A percentile compares a stretch with the other conserved stretches of the same genome.
These are phyloP conservation scores for Rhypophila decipiens DNA, from an alignment of 495 filamentous ascomycete species.

Conservation along the genomic window DNA sequence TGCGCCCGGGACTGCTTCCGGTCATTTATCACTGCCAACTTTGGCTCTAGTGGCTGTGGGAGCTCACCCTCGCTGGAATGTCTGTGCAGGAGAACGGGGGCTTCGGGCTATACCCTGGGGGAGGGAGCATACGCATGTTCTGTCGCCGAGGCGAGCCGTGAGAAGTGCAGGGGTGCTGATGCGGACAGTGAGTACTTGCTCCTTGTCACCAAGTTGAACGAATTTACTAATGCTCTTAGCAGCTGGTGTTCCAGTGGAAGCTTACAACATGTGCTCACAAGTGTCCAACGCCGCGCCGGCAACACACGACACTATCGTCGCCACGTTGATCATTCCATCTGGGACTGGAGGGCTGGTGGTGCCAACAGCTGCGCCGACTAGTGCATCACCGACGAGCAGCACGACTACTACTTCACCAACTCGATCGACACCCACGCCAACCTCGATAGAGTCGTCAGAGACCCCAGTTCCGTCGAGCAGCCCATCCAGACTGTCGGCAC, in stretches of 20 bases:
- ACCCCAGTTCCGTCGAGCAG: slow-evolving; percentile 5
- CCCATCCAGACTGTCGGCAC: slow-evolving; percentile 20
- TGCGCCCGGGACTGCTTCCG: slow-evolving; percentile 59
- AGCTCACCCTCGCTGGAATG: slow-evolving; percentile 48
- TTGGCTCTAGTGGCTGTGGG: slow-evolving; percentile 43
- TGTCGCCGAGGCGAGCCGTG: slow-evolving; percentile 36
- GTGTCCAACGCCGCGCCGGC: slow-evolving; percentile 45
- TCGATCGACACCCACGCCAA: slow-evolving; percentile 8
- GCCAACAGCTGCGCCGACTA: slow-evolving; percentile 16
- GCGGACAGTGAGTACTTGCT: slow-evolving; percentile 28
- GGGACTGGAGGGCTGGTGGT: slow-evolving; percentile 18
- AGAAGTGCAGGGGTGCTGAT: slow-evolving; percentile 31
- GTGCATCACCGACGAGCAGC: background rate
- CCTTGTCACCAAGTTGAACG: slow-evolving; percentile 1
- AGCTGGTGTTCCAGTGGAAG: no score
- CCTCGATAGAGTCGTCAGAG: slow-evolving; percentile 8
- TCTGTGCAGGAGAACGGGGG: slow-evolving; percentile 54
- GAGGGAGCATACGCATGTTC: slow-evolving; percentile 63
- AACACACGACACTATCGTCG: slow-evolving; percentile 56
- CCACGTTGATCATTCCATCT: slow-evolving; percentile 42
- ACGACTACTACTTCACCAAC: background rate
- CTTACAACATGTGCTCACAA: slow-evolving; percentile 53
- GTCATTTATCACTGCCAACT: slow-evolving; percentile 56
- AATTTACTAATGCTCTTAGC: slow-evolving; percentile 6
- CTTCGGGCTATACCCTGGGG: slow-evolving; percentile 60